Evolutionary conservation across 768 basidiomycete genomes (phyloP).

Genomic region (Favolaschia claudopus): DNA sequence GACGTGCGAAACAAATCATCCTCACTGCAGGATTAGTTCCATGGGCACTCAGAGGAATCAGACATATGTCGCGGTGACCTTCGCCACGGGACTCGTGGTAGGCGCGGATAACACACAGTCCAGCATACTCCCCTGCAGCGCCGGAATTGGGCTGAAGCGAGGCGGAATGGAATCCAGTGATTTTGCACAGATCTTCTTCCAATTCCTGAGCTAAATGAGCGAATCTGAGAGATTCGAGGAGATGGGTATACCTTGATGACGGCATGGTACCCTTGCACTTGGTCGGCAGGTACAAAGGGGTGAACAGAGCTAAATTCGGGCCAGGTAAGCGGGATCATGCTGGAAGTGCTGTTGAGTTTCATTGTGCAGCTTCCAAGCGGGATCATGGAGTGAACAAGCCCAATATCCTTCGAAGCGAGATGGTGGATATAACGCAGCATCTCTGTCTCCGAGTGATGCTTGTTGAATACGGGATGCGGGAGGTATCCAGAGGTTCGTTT

Average conservation of each 20-base stretch:
- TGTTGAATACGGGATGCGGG: slow-evolving; percentile 92
- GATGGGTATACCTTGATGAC: slow-evolving; percentile 70
- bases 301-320: slow-evolving; percentile 91
- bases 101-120: slow-evolving; percentile 92
- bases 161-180: slow-evolving; percentile 96
- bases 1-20: neutral
- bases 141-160: slow-evolving; percentile 99
- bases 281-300: slow-evolving; percentile 90
- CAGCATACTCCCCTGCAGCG: slow-evolving; percentile 96
- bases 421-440: slow-evolving; percentile 97
- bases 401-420: slow-evolving; percentile 92
- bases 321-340: slow-evolving; percentile 97
- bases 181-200: slow-evolving; percentile 87
- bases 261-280: slow-evolving; percentile 85
- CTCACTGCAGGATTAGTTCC: slow-evolving; percentile 97
- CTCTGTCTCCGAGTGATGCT: slow-evolving; percentile 97
- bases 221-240: neutral
- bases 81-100: slow-evolving; percentile 93
- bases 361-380: slow-evolving; percentile 95
- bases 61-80: slow-evolving; percentile 84
- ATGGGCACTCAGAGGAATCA: slow-evolving; percentile 96
- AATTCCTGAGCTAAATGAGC: slow-evolving; percentile 67
- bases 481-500: slow-evolving; percentile 75
- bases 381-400: slow-evolving; percentile 96
- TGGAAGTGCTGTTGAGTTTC: slow-evolving; percentile 98